Conservation (phyloP, 495 filamentous ascomycete species). For the Penicillium macrosclerotiorum region DNA sequence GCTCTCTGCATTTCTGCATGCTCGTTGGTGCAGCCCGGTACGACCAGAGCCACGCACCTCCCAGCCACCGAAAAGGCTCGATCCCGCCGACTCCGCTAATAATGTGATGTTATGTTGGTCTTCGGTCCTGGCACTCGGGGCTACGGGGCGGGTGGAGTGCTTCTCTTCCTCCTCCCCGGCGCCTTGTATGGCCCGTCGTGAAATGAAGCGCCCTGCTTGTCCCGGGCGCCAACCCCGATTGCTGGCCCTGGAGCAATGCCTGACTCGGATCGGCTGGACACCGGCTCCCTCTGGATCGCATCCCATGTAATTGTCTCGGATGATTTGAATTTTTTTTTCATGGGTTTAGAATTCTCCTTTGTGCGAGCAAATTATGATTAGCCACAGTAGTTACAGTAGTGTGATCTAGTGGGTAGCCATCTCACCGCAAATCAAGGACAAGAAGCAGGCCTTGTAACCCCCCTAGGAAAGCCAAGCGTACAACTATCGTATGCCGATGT, state of each 20-base stretch:
- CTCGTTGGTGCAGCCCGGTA: conserved; percentile 35
- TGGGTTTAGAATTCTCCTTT: too few species aligned
- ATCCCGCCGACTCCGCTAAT: conserved; percentile 39
- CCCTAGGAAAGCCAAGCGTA: too few species aligned
- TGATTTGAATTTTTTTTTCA: too few species aligned
- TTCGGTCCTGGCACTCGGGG: conserved; percentile 13
- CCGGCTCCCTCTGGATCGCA: too few species aligned
- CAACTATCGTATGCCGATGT: too few species aligned
- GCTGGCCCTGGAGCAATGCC: conserved; percentile 11
- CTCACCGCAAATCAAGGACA: too few species aligned
- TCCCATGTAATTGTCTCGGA: too few species aligned
- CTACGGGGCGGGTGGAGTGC: conserved; percentile 8
- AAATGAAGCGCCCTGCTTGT: conserved; percentile 33
- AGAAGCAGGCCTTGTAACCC: too few species aligned
- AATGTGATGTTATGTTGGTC: conserved; percentile 20
- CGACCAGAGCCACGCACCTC: conserved; percentile 21
- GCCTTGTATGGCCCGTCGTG: conserved; percentile 25
- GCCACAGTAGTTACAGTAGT: too few species aligned
- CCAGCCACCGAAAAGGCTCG: conserved; percentile 32
- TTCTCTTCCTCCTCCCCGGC: conserved; percentile 1
- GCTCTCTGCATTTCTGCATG: conserved; percentile 25
- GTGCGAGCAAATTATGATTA: too few species aligned
- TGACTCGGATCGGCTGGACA: too few species aligned
- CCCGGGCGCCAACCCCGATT: conserved; percentile 33
- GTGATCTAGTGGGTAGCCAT: too few species aligned